Conservation (phyloP, 2,329 filamentous ascomycete genomes). For the Colletotrichum navitas region DNA sequence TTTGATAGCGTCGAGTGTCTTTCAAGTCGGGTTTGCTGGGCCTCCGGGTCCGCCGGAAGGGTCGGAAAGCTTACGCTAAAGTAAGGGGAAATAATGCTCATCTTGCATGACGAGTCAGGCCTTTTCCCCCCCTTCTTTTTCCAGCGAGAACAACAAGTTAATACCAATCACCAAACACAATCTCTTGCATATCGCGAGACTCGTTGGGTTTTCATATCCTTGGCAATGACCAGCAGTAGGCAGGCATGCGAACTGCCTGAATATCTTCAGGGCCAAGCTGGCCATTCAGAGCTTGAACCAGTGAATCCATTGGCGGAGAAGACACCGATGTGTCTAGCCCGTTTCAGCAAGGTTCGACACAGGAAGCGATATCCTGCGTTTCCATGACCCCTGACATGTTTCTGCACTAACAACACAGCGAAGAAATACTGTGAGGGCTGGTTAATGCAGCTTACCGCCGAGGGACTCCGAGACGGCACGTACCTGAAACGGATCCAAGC, state of each 20-base stretch:
- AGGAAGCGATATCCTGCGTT: conserved; percentile 1
- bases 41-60: conserved; percentile 48
- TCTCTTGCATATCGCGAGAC: no score
- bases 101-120: neutral
- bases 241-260: neutral
- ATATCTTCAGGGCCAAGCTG: neutral
- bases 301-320: neutral
- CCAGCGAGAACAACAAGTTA: neutral
- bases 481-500: conserved; percentile 41
- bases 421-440: rapidly evolving
- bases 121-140: no score
- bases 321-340: neutral
- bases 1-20: conserved; percentile 52
- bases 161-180: neutral
- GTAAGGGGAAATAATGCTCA: neutral
- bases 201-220: neutral
- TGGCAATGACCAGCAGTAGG: neutral
- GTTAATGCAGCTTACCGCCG: neutral
- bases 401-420: neutral
- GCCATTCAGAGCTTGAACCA: neutral
- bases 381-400: neutral
- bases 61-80: conserved; percentile 44
- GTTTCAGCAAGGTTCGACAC: conserved; percentile 14
- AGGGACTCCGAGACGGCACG: conserved; percentile 16
- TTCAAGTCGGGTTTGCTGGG: conserved; percentile 47